phyloP scores from a whole-genome alignment of 257 asterid genomes.

The Lantana camara region DNA sequence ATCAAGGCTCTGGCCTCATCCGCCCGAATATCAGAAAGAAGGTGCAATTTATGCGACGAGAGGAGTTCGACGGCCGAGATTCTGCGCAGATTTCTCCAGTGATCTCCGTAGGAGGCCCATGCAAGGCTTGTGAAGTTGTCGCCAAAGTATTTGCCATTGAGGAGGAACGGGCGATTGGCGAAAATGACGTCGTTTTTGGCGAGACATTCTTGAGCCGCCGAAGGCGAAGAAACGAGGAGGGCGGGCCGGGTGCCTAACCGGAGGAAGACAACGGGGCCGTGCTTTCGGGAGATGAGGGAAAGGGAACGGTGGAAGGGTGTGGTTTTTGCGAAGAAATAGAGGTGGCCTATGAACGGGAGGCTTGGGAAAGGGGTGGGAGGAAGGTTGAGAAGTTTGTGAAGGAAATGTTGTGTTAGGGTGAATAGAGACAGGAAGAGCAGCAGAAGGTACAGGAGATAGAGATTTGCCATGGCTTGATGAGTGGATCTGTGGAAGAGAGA shows the following conservation, averaged over 20 bases:
- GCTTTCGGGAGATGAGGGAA: slow-evolving; percentile 34
- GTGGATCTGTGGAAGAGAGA: background rate
- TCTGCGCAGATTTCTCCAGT: slow-evolving; percentile 50
- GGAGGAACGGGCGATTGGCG: slow-evolving; percentile 56
- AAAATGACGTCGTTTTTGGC: slow-evolving; percentile 47
- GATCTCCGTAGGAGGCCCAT: slow-evolving; percentile 49
- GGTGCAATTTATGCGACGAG: slow-evolving; percentile 29
- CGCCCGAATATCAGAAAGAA: slow-evolving; percentile 25
- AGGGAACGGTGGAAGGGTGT: slow-evolving; percentile 47
- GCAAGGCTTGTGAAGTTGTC: slow-evolving; percentile 50
- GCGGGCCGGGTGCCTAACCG: slow-evolving; percentile 50
- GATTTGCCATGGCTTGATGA: slow-evolving; percentile 19
- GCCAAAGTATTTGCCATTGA: slow-evolving; percentile 61
- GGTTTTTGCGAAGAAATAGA: slow-evolving; percentile 43
- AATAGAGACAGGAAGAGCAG: slow-evolving; percentile 29
- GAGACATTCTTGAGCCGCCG: slow-evolving; percentile 51
- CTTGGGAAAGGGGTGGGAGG: slow-evolving; percentile 52
- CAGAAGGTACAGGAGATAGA: slow-evolving; percentile 10
- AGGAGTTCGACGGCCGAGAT: slow-evolving; percentile 35
- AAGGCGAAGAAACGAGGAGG: slow-evolving; percentile 55
- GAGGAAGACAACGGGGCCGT: slow-evolving; percentile 49
- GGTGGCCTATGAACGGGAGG: slow-evolving; percentile 56
- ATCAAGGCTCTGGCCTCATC: slow-evolving; percentile 24
- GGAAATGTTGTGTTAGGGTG: slow-evolving; percentile 30
- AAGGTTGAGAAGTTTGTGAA: slow-evolving; percentile 38